Percentiles rank a stretch among this genome's conserved stretches.
These are phyloP conservation scores for Sclerotinia spermophila DNA, from an alignment of 2,329 filamentous ascomycete species.

Conservation along the genomic window DNA sequence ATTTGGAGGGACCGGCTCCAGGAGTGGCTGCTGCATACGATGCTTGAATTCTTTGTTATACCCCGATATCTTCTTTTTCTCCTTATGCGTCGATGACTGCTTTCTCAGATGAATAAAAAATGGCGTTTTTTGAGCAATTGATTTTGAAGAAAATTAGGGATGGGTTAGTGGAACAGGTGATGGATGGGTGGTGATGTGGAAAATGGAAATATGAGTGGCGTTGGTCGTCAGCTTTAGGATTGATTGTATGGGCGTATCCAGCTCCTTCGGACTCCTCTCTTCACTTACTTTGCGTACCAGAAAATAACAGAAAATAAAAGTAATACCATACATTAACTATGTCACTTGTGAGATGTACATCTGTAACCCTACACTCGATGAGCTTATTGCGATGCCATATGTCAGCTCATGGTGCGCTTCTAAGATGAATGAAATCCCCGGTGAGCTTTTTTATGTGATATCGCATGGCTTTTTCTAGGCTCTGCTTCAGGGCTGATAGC, in stretches of 20 bases:
- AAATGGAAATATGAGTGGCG: constrained; percentile 12
- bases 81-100: constrained; percentile 10
- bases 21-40: constrained; percentile 37
- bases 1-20: constrained; percentile 37
- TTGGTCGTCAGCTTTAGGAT: constrained; percentile 11
- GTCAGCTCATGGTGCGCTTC: not conserved
- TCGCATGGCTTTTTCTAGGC: not conserved
- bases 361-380: not conserved
- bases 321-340: not conserved
- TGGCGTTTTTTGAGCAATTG: constrained; percentile 9
- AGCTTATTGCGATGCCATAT: not conserved
- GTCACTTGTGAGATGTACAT: not conserved
- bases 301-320: not conserved
- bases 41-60: constrained; percentile 24
- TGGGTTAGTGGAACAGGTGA: not conserved
- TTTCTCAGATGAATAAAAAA: not conserved
- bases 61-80: constrained; percentile 16
- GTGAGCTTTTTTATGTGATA: not conserved
- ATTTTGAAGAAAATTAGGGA: constrained; percentile 1
- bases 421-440: not conserved
- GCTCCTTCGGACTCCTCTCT: constrained; percentile 10
- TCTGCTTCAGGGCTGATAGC: not conserved
- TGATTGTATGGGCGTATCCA: constrained; percentile 8
- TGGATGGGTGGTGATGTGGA: constrained; percentile 1
- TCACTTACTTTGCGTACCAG: constrained; percentile 7